phyloP scores from a whole-genome alignment of 306 rosid species.

The Ziziphus jujuba region DNA sequence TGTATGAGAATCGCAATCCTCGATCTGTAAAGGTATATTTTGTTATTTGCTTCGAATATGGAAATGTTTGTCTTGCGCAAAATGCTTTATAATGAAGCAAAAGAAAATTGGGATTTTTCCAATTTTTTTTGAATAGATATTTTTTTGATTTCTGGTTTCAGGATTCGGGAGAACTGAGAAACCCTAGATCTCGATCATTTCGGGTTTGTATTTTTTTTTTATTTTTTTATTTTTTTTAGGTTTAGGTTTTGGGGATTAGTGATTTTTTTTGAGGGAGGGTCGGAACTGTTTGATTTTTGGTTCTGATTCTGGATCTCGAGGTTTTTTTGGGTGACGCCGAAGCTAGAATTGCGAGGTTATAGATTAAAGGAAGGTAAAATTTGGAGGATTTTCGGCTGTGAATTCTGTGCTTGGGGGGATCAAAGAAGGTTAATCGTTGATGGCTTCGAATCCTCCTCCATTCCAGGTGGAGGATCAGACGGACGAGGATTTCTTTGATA shows the following conservation, averaged over 20 bases:
- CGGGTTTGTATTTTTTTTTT: constrained; percentile 19
- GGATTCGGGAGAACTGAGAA: constrained; percentile 32
- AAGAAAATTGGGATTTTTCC: constrained; percentile 18
- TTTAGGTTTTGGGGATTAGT: constrained; percentile 24
- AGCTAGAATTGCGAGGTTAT: constrained; percentile 39
- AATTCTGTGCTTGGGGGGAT: constrained; percentile 32
- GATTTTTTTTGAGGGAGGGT: constrained; percentile 15
- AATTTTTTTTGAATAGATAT: neutral
- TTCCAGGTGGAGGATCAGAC: constrained; percentile 83
- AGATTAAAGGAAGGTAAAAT: constrained; percentile 17
- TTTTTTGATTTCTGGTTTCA: constrained; percentile 22
- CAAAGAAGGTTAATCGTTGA: constrained; percentile 29
- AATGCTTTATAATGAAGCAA: constrained; percentile 34
- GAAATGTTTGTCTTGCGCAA: neutral
- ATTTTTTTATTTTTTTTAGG: constrained; percentile 19
- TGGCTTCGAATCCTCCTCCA: constrained; percentile 88
- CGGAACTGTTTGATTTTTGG: neutral
- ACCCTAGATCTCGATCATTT: constrained; percentile 48
- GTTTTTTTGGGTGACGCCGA: constrained; percentile 14
- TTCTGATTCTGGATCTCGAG: constrained; percentile 47
- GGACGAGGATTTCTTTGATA: constrained; percentile 89
- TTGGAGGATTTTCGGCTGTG: constrained; percentile 16
- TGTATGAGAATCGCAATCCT: constrained; percentile 26
- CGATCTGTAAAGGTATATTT: constrained; percentile 44
- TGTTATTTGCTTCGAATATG: neutral